phyloP scores from a whole-genome alignment of 2,329 filamentous ascomycete genomes.

The Colletotrichum sp. region DNA sequence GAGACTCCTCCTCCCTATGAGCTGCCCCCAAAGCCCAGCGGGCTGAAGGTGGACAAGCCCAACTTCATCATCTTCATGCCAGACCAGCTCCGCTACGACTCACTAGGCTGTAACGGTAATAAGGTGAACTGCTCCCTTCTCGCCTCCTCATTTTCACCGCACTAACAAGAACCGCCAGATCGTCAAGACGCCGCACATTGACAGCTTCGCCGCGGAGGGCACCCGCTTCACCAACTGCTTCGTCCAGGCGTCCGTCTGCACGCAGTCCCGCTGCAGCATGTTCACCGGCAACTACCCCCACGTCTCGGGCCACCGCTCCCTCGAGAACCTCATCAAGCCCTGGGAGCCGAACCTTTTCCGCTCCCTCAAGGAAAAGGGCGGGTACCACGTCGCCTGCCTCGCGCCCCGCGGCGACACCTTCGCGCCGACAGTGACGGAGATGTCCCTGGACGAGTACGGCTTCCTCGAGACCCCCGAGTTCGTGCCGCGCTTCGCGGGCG shows the following conservation, averaged over 20 bases:
- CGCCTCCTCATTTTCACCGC: not conserved
- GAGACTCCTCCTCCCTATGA: not conserved
- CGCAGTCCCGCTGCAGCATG: slow-evolving; percentile 51
- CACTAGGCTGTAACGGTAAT: slow-evolving; percentile 39
- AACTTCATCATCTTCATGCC: slow-evolving; percentile 53
- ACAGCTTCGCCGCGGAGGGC: slow-evolving; percentile 40
- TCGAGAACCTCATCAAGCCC: slow-evolving; percentile 52
- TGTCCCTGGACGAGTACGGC: slow-evolving; percentile 49
- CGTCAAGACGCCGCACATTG: slow-evolving; percentile 45
- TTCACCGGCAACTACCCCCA: slow-evolving; percentile 53
- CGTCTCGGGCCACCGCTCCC: slow-evolving; percentile 48
- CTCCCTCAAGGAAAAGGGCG: slow-evolving; percentile 41
- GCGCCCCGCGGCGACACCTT: slow-evolving; percentile 47
- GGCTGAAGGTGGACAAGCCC: slow-evolving; percentile 25
- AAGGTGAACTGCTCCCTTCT: not conserved
- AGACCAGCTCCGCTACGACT: slow-evolving; percentile 51
- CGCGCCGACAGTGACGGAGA: slow-evolving; percentile 45
- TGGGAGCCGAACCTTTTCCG: slow-evolving; percentile 54
- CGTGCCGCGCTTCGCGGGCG: slow-evolving; percentile 32
- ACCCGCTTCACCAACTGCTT: slow-evolving; percentile 51
- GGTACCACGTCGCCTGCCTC: slow-evolving; percentile 52
- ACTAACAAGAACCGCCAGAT: not conserved
- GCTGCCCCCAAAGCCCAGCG: slow-evolving; percentile 14
- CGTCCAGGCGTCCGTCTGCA: slow-evolving; percentile 50
- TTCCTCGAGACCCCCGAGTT: slow-evolving; percentile 44